phyloP scores from a whole-genome alignment of 1,284 basidiomycete genomes.

The Apiotrichum porosum region DNA sequence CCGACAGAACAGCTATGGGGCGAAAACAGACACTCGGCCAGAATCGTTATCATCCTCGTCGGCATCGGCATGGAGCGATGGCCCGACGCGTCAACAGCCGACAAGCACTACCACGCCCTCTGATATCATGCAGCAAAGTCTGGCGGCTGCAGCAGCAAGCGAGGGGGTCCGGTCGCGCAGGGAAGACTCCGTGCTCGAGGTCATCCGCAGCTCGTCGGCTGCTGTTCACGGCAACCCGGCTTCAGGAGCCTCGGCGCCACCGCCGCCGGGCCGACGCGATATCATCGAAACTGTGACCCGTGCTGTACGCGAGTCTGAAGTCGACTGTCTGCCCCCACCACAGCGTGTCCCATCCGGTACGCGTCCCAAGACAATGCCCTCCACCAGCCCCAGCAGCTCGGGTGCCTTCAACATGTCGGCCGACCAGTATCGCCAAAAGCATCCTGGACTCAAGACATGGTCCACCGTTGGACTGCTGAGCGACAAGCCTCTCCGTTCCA shows the following conservation, averaged over 20 bases:
- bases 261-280: slow-evolving; percentile 1
- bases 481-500: slow-evolving; percentile 4
- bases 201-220: slow-evolving; percentile 13
- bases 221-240: too few relatives aligned
- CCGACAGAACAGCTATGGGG: neutral
- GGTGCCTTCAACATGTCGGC: slow-evolving; percentile 2
- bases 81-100: slow-evolving; percentile 3
- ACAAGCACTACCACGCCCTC: slow-evolving; percentile 13
- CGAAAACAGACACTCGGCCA: neutral
- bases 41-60: slow-evolving; percentile 12
- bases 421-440: slow-evolving; percentile 5
- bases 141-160: slow-evolving; percentile 15
- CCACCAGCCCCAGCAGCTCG: neutral
- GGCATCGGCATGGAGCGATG: slow-evolving; percentile 7
- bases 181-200: slow-evolving; percentile 9
- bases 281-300: slow-evolving; percentile 13
- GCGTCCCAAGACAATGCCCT: neutral
- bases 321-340: slow-evolving; percentile 4
- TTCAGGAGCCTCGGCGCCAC: neutral
- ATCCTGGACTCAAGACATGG: slow-evolving; percentile 14
- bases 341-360: slow-evolving; percentile 1
- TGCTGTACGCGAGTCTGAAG: slow-evolving; percentile 12
- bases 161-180: neutral
- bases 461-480: slow-evolving; percentile 2
- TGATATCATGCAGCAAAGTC: slow-evolving; percentile 15